Base-by-base conservation (phyloP, 495 filamentous ascomycete genomes). In the Bathelium albidoporum region DNA sequence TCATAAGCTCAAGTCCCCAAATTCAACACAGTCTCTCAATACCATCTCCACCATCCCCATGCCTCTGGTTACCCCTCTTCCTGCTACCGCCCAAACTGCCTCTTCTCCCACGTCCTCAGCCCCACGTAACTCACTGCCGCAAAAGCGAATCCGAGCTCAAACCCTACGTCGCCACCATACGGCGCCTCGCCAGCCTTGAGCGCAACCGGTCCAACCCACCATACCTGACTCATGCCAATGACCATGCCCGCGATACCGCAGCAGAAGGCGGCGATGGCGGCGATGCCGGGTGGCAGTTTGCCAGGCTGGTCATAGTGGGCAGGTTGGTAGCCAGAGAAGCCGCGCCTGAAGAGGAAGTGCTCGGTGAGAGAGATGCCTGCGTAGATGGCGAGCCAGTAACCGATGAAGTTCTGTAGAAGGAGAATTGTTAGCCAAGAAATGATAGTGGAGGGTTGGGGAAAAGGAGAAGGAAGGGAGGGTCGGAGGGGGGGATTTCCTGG, bases 301-400 rank as follows among this genome's bases (percentile, higher is more conserved):
- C 72, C 58, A 3, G 79, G 80, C 34, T 82, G 76, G 59, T 83
- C 78, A 71, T 90, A 91, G 62, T 80, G 74, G 61, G 84, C 82
- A 1, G 81, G 75, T 24, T 68, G 62, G 73, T 93, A 93, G n/a
- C 81, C 83, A 1, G 58, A 28, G 71, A 87, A 82, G 1, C 84
- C 83, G 39, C 83, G 81, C 69, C 83, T 84, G 80, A 88, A 92
- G 73, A 91, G 61, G 72, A 90, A 87, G 76, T 95, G 89, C 64
- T 95, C 90, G 9, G 80, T 75, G 31, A 91, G 71, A 2, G 84
- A 75, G 67, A 95, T 83, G 60, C 83, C 87, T 63, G 85, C 81
- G 77, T 93, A 95, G 67, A 94, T 91, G 41, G 89, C 84, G 3
- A 92, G 80, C 89, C 89, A 95, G 77, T 94, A 93, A 28, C 84